Conservation (phyloP, 208 protist genomes). For the Leishmania tropica region DNA sequence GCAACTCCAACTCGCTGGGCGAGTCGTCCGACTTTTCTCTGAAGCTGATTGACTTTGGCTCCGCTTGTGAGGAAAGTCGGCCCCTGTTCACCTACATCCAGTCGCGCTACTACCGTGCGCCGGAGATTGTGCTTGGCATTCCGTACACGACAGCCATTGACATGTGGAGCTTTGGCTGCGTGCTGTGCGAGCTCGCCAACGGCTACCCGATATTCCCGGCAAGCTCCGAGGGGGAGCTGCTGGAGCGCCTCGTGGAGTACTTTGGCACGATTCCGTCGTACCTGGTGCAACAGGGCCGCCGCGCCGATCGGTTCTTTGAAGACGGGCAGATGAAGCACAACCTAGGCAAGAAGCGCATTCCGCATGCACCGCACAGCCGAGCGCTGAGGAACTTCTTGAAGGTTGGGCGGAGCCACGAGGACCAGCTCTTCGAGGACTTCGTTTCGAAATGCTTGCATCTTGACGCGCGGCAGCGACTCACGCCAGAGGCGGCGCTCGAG, state of each 20-base stretch:
- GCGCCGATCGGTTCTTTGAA: slow-evolving; percentile 63
- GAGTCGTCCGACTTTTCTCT: slow-evolving; percentile 55
- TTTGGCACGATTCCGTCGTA: slow-evolving; percentile 73
- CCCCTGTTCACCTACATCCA: slow-evolving; percentile 95
- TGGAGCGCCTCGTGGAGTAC: slow-evolving; percentile 85
- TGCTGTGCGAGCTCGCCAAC: slow-evolving; percentile 92
- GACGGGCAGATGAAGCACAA: slow-evolving; percentile 25
- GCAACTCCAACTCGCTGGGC: not conserved
- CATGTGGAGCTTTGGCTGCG: slow-evolving; percentile 95
- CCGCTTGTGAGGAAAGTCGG: slow-evolving; percentile 93
- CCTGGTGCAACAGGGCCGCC: slow-evolving; percentile 52
- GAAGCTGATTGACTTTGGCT: slow-evolving; percentile 99
- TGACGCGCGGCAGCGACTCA: slow-evolving; percentile 70
- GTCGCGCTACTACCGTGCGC: slow-evolving; percentile 93
- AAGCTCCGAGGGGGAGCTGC: slow-evolving; percentile 76
- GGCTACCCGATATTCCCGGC: slow-evolving; percentile 93
- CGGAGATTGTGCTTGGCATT: slow-evolving; percentile 90
- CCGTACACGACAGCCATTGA: slow-evolving; percentile 89
- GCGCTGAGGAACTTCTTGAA: slow-evolving; percentile 47
- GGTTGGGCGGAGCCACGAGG: slow-evolving; percentile 30
- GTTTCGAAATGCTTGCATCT: slow-evolving; percentile 53
- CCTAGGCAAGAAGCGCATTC: slow-evolving; percentile 30
- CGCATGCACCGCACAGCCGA: slow-evolving; percentile 34
- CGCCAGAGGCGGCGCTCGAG: slow-evolving; percentile 58
- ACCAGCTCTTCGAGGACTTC: slow-evolving; percentile 55